Evolutionary conservation across 2,329 filamentous ascomycete genomes (phyloP), one percentile per base, ranked within the genome.

Genomic region (Aspergillus flavus): DNA sequence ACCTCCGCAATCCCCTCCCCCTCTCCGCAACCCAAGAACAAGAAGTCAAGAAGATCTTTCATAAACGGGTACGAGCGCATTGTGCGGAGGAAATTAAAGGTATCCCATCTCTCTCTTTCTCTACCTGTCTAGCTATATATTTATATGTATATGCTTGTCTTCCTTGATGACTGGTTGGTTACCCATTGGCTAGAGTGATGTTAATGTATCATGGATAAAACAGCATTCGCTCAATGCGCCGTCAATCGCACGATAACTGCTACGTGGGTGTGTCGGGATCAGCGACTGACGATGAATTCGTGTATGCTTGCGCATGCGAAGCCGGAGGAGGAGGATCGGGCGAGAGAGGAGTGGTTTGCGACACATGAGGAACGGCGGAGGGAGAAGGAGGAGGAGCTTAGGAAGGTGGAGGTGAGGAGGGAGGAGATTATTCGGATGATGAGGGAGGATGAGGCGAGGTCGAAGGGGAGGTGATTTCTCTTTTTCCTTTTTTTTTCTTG

Each of bases 171-270:
- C n/a, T 21, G 32, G 10, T 5, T 30, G 28, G 28, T 30, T 21
- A 21, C n/a, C n/a, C n/a, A 21, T 21, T 21, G n/a, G n/a, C n/a
- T 21, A 21, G n/a, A 21, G n/a, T 21, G 34, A 36, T 36, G 9
- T 11, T 39, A 30, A 39, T 48, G 3, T 4, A 16, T 64, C 58
- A 16, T 36, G 32, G 32, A 34, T 12, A 12, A 39, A 46, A 34
- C 70, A 97, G 94, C 91, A 65, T 99, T 99, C 77, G 95, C 95
- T 62, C 89, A 90, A 69, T 99, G 95, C 84, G 94, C 94, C 59
- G 85, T 90, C 57, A 89, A 90, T 75, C 91, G 92, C 68, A 98
- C 94, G 6, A 87, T 98, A 71, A 93, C 90, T 61, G 91, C 95
- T 63, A 91, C 93, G 14, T 97, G 95, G 83, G 86, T 89, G 59